Percentiles rank a stretch among this genome's conserved stretches.
Conservation (phyloP, 805 yeast genomes). For the Kodamaea sagamina region DNA sequence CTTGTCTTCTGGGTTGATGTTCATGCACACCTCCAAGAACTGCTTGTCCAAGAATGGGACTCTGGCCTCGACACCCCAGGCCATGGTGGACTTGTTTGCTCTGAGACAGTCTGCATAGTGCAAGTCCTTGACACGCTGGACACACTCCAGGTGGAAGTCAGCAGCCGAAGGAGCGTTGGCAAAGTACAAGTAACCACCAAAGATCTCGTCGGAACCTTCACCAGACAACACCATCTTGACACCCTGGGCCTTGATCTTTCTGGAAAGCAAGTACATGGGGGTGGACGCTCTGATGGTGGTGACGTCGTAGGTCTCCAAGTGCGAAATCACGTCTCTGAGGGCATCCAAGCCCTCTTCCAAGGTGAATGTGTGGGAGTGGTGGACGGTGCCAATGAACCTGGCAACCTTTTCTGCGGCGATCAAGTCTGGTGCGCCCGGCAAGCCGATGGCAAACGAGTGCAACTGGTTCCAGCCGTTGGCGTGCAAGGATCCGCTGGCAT, state of each 20-base stretch:
- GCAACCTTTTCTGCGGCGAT: constrained; percentile 97
- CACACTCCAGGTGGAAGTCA: constrained; percentile 96
- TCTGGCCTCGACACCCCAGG: constrained; percentile 99
- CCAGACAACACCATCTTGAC: constrained; percentile 99
- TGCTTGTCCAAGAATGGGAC: constrained; percentile 97
- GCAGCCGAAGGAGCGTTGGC: constrained; percentile 92
- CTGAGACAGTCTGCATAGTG: constrained; percentile 96
- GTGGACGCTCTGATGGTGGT: constrained; percentile 99
- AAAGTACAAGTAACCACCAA: constrained; percentile 97
- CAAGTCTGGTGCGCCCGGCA: constrained; percentile 97
- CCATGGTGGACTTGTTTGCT: constrained; percentile 99
- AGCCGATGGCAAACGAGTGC: constrained; percentile 96
- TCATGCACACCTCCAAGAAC: constrained; percentile 90
- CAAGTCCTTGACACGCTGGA: constrained; percentile 93
- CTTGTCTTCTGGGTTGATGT: constrained; percentile 92
- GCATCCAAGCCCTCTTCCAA: constrained; percentile 97
- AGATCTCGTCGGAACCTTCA: constrained; percentile 98
- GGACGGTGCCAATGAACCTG: constrained; percentile 91
- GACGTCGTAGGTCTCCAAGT: constrained; percentile 96
- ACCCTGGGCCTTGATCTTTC: constrained; percentile 99
- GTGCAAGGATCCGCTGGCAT: constrained; percentile 80
- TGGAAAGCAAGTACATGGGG: constrained; percentile 93
- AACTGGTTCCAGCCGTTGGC: constrained; percentile 75
- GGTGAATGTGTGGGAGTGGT: constrained; percentile 97
- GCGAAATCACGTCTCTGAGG: constrained; percentile 88